A percentile compares a stretch with the other conserved stretches of the same genome.
Conservation (phyloP, 768 basidiomycete species). For the Tulasnella sp. region DNA sequence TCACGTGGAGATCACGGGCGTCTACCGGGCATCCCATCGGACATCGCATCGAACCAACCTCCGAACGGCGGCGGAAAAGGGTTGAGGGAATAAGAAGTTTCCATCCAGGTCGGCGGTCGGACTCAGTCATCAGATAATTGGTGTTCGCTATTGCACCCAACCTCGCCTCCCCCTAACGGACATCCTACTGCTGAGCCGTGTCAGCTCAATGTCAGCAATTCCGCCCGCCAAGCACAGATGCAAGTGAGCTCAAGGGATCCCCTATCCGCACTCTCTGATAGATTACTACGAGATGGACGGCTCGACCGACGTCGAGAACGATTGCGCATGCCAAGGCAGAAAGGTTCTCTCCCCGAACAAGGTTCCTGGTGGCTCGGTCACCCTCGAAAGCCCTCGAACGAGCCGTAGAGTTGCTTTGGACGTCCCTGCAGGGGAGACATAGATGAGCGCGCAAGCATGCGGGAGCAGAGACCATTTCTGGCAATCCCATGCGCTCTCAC, state of each 20-base stretch:
- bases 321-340: neutral
- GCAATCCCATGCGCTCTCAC: neutral
- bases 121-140: neutral
- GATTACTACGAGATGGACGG: neutral
- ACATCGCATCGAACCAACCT: neutral
- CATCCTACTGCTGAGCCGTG: neutral
- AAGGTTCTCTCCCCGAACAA: neutral
- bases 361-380: neutral
- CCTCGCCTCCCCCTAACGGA: neutral
- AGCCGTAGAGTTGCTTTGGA: neutral
- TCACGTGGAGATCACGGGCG: too few species aligned
- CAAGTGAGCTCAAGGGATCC: neutral
- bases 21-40: constrained; percentile 9
- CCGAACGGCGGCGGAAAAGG: neutral
- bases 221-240: neutral
- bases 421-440: neutral
- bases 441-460: neutral
- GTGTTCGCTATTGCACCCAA: neutral
- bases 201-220: neutral
- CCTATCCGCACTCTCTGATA: neutral
- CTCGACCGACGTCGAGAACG: neutral
- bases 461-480: neutral
- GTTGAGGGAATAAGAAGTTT: neutral
- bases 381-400: neutral
- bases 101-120: neutral